Percentiles rank a stretch among this genome's conserved stretches.
Evolutionary conservation across 1,284 basidiomycete genomes (phyloP).

Genomic region (Ganoderma sinense): DNA sequence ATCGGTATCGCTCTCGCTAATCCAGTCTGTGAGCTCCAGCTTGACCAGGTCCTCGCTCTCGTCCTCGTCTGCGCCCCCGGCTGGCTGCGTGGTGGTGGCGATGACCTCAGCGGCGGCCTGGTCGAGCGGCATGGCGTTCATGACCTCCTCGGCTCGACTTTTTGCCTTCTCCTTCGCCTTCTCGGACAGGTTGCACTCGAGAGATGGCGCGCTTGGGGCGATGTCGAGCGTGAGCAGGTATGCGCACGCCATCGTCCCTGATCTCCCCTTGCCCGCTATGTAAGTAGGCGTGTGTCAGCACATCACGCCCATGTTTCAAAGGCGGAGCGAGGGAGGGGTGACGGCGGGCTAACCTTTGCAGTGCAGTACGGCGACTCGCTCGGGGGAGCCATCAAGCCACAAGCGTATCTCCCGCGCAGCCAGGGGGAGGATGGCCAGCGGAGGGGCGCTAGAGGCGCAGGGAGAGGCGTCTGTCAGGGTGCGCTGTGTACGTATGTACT

Average conservation of each 20-base stretch:
- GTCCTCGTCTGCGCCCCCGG: slow-evolving; percentile 30
- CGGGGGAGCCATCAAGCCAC: slow-evolving; percentile 77
- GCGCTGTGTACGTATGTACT: neutral
- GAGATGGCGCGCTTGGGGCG: slow-evolving; percentile 53
- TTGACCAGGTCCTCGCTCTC: slow-evolving; percentile 40
- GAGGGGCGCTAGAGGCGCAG: slow-evolving; percentile 67
- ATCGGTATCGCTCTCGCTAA: neutral
- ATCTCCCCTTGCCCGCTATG: slow-evolving; percentile 81
- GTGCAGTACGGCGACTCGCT: slow-evolving; percentile 84
- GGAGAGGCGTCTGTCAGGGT: neutral
- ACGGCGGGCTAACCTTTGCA: slow-evolving; percentile 73
- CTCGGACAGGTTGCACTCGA: slow-evolving; percentile 53
- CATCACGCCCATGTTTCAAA: neutral
- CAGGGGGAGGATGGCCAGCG: slow-evolving; percentile 81
- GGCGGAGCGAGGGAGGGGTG: neutral
- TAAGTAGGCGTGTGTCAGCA: neutral
- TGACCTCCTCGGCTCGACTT: slow-evolving; percentile 56
- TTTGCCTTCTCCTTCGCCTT: slow-evolving; percentile 40
- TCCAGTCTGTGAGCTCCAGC: slow-evolving; percentile 25
- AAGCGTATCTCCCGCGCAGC: slow-evolving; percentile 79
- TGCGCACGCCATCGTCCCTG: slow-evolving; percentile 83
- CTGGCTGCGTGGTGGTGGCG: slow-evolving; percentile 36
- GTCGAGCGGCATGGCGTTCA: slow-evolving; percentile 55
- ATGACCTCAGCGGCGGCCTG: slow-evolving; percentile 27
- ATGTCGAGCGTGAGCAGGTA: slow-evolving; percentile 74